phyloP scores from a whole-genome alignment of 2,329 filamentous ascomycete species.

The Gyromitra esculenta region DNA sequence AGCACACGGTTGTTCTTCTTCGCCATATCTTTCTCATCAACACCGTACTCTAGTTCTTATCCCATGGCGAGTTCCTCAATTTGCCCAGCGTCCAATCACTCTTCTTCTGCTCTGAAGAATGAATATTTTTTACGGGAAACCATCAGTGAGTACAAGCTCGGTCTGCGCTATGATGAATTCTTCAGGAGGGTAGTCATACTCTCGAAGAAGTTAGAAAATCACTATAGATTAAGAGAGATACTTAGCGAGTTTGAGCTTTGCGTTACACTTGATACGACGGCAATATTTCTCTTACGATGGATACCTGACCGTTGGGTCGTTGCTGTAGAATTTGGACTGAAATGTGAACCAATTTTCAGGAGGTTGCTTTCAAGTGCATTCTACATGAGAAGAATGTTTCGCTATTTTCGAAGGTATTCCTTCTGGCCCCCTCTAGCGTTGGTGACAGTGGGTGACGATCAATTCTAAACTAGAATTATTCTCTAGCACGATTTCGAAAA shows the following conservation, averaged over 20 bases:
- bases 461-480: not conserved
- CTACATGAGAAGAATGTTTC: constrained; percentile 16
- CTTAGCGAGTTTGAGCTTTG: not conserved
- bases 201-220: not conserved
- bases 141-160: not conserved
- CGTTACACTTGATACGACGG: constrained; percentile 2
- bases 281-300: constrained; percentile 9
- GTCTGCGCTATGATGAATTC: constrained; percentile 4
- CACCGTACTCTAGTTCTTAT: not conserved
- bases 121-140: not conserved
- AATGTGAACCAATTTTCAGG: not conserved
- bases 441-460: too few relatives aligned
- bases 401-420: not conserved
- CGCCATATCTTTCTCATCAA: not conserved
- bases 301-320: constrained; percentile 25
- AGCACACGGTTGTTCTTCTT: not conserved
- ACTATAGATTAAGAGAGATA: not conserved
- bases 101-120: not conserved
- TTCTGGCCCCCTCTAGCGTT: too few relatives aligned
- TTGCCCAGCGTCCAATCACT: not conserved
- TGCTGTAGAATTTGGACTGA: constrained; percentile 9
- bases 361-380: constrained; percentile 11
- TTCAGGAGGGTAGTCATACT: not conserved
- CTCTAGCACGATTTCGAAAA: not conserved
- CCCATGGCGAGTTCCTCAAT: not conserved